Base-by-base conservation (phyloP, 768 basidiomycete species). In the Tricholoma sp. region DNA sequence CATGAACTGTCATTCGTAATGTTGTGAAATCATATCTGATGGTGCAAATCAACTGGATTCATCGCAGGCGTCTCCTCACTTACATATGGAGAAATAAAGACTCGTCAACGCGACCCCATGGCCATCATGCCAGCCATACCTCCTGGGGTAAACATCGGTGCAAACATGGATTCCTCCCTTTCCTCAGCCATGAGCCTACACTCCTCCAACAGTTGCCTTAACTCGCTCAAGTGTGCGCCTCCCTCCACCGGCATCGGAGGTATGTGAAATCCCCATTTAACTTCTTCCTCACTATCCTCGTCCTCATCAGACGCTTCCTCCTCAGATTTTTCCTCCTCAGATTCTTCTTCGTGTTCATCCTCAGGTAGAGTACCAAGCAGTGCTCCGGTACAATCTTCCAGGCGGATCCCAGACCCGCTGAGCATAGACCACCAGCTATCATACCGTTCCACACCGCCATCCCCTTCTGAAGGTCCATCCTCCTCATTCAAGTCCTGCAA, bases 381-480 rank as follows among this genome's bases (percentile, higher is more conserved):
- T 11, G 74, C 81, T 0, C 87, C 89, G 0, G 89, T 90, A 64
- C 89, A 91, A 67, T 91, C 89, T 69, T 91, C 88, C 51, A 91
- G 66, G 43, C 84, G 69, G 4, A 90, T 71, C 0, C 80, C 77
- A 66, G 79, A 74, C 18, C 62, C 59, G 0, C 71, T 59, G 59
- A 82, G 86, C 61, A 70, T 73, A 12, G 74, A 75, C 80, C 83
- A 87, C 89, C 89, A 91, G 49, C 77, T 72, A 61, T 84, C 83
- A 83, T 88, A 91, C 29, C 89, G 72, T 57, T 79, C 74, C 65
- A 76, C 73, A 2, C 77, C 78, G 0, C 73, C 77, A 11, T 67
- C 67, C 12, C 69, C 74, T 58, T 67, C 68, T 58, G 60, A 73
- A 54, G 65, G 88, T 68, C 64, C 89, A 70, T 74, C 81, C 51